Evolutionary conservation across 352 stramenopile species (phyloP), one percentile per base, ranked within the genome.

Genomic region (Globisporangium carolinianum): DNA sequence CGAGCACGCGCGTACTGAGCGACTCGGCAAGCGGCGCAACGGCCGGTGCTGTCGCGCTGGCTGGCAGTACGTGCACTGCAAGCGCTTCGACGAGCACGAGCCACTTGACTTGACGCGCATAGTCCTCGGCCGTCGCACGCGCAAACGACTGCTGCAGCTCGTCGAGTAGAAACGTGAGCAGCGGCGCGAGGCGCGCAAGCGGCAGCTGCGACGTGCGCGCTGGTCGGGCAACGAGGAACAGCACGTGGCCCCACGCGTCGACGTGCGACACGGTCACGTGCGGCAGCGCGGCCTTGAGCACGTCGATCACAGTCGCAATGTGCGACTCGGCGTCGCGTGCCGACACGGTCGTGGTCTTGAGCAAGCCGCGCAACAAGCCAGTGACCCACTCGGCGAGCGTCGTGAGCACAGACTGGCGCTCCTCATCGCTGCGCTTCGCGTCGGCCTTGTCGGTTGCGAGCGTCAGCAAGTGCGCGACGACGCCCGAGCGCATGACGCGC

Each of bases 81-180:
- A 87, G 18, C 14, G 75, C 61, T 62, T 90, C 78, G 7, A 82
- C 59, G 3, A 92, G 55, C 50, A 59, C 67, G 12, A 91, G 58
- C 83, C 83, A 92, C 58, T 89, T 89, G 47, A 81, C 76, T 77
- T 89, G 83, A 10, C 72, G 74, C 11, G 80, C 76, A 43, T 87
- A 90, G 60, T 88, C 77, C 57, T 87, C 80, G 3, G 64, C 67
- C 4, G 76, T 85, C 12, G 75, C 80, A 8, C 67, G 72, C 49
- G 57, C 62, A 53, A 90, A 88, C 2, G 77, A 83, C 24, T 77
- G 59, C 55, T 89, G 74, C 18, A 89, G 57, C 18, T 89, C 72
- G 35, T 62, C 36, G 2, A 87, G 50, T 36, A 88, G 43, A 38
- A 76, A 83, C 17, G n/a, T 41, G 12, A 69, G 18, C 0, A 80